These are phyloP conservation scores for Fusarium staphyleae DNA, from an alignment of 2,329 filamentous ascomycete genomes.

Conservation along the genomic window DNA sequence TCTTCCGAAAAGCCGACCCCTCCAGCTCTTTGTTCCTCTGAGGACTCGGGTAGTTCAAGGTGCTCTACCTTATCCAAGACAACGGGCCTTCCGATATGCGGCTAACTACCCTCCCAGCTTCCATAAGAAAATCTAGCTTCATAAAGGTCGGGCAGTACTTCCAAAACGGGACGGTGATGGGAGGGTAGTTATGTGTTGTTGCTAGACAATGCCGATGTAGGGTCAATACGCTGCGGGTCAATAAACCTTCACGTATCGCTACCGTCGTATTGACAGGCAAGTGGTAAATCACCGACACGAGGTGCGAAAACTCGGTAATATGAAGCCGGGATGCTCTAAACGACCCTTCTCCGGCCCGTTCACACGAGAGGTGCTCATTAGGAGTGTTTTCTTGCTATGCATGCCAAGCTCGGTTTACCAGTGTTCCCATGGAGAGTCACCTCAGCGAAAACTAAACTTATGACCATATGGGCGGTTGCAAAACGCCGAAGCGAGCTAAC, in stretches of 20 bases:
- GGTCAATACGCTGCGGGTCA: background rate
- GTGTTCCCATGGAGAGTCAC: slow-evolving; percentile 6
- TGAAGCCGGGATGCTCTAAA: slow-evolving; percentile 9
- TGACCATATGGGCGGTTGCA: slow-evolving; percentile 1
- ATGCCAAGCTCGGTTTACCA: background rate
- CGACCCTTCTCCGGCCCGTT: background rate
- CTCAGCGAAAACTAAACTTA: slow-evolving; percentile 7
- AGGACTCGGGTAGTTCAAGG: slow-evolving; percentile 4
- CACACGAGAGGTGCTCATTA: background rate
- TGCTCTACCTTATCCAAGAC: background rate
- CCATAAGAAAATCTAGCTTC: background rate
- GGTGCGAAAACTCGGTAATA: slow-evolving; percentile 4
- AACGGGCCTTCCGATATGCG: slow-evolving; percentile 20
- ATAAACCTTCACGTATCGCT: slow-evolving; percentile 1
- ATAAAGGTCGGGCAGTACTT: slow-evolving; percentile 8
- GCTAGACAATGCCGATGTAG: background rate
- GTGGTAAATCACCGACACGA: slow-evolving; percentile 6
- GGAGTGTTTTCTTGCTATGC: background rate
- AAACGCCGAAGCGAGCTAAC: background rate
- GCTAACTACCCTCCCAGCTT: slow-evolving; percentile 7
- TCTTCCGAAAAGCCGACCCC: slow-evolving; percentile 10
- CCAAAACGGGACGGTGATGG: slow-evolving; percentile 1
- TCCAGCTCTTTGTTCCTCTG: slow-evolving; percentile 19
- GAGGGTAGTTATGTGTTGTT: background rate
- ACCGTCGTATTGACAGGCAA: slow-evolving; percentile 3